A percentile compares a stretch with the other conserved stretches of the same genome.
phyloP scores from a whole-genome alignment of 306 rosid genomes.

The Rosa multiflora region DNA sequence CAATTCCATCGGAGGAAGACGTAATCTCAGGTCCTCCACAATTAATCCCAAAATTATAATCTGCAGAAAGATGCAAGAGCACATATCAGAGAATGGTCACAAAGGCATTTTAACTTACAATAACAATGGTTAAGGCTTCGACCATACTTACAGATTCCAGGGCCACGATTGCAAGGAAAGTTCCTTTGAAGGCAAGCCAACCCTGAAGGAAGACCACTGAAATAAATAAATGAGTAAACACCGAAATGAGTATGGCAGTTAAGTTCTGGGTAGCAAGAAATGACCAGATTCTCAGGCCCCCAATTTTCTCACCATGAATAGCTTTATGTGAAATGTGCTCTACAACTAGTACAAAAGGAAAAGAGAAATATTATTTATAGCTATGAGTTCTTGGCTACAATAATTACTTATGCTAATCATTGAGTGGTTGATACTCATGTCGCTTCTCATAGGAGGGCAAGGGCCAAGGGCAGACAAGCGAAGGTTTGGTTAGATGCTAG shows the following conservation, averaged over 20 bases:
- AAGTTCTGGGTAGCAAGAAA: not conserved
- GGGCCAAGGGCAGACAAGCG: not conserved
- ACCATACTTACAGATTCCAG: constrained; percentile 53
- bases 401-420: not conserved
- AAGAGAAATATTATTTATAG: not conserved
- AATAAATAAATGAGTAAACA: constrained; percentile 11
- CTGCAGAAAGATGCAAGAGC: constrained; percentile 36
- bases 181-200: constrained; percentile 62
- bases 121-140: not conserved
- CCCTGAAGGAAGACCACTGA: constrained; percentile 65
- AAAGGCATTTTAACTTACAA: not conserved
- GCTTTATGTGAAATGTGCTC: not conserved
- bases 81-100: not conserved
- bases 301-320: not conserved
- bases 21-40: constrained; percentile 58
- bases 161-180: constrained; percentile 66
- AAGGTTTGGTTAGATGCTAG: not conserved
- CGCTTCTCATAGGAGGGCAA: not conserved
- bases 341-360: not conserved
- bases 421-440: not conserved
- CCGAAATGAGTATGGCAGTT: not conserved
- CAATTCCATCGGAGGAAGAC: constrained; percentile 31
- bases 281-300: not conserved
- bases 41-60: constrained; percentile 62
- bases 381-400: not conserved